Percentiles rank a stretch among this genome's conserved stretches.
phyloP scores from a whole-genome alignment of 371 early-diverging fungal genomes.

The Mucor saturninus region DNA sequence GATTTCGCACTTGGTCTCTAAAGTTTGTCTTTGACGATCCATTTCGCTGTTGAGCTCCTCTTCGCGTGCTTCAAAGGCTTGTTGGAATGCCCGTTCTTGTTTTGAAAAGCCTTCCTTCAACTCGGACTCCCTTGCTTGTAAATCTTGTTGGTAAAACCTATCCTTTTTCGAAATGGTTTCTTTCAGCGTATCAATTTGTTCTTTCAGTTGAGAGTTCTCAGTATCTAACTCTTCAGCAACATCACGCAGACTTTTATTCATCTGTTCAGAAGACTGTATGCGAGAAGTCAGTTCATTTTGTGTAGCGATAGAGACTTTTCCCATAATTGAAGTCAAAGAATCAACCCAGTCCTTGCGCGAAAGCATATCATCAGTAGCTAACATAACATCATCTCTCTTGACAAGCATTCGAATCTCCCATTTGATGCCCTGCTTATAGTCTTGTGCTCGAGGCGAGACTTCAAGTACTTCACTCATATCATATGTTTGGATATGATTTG shows the following conservation, averaged over 20 bases:
- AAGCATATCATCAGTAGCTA: slow-evolving; percentile 51
- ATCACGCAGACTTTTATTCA: slow-evolving; percentile 42
- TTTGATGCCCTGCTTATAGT: slow-evolving; percentile 47
- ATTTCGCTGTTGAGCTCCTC: slow-evolving; percentile 30
- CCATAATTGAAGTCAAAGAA: slow-evolving; percentile 55
- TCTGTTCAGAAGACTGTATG: slow-evolving; percentile 41
- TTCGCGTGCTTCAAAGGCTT: slow-evolving; percentile 28
- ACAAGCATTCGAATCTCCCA: slow-evolving; percentile 55
- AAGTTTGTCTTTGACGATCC: slow-evolving; percentile 21
- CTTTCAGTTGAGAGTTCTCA: slow-evolving; percentile 35
- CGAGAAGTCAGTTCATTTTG: slow-evolving; percentile 52
- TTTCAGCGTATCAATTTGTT: slow-evolving; percentile 31
- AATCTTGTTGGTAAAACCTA: slow-evolving; percentile 20
- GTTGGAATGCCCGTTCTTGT: slow-evolving; percentile 18
- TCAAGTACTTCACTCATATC: slow-evolving; percentile 60
- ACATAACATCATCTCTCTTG: slow-evolving; percentile 46
- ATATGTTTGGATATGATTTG: slow-evolving; percentile 52
- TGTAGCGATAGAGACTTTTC: slow-evolving; percentile 54
- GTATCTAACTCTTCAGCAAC: slow-evolving; percentile 35
- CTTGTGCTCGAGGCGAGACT: slow-evolving; percentile 50
- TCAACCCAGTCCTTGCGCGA: slow-evolving; percentile 53
- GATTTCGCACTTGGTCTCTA: slow-evolving; percentile 26
- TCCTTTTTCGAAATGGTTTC: slow-evolving; percentile 31
- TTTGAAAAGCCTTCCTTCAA: slow-evolving; percentile 35
- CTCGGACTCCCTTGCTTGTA: slow-evolving; percentile 31